Base-by-base conservation (phyloP, 1,284 basidiomycete species). In the Irpex sp. region DNA sequence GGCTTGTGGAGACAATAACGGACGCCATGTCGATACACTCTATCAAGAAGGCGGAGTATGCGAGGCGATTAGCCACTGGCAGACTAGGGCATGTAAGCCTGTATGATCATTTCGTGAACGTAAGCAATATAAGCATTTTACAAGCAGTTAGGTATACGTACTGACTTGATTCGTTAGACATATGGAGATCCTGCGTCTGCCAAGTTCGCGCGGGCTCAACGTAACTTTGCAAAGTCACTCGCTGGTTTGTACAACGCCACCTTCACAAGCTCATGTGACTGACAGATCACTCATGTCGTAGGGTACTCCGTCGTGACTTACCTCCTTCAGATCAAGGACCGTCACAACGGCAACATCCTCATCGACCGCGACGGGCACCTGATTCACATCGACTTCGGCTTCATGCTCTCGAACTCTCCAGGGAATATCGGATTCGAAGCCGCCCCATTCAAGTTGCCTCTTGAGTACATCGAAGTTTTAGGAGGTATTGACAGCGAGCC, bases 371-470 rank as follows among this genome's bases (percentile, higher is more conserved):
- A 97, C 56, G 97, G 97, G 0, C 96, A 97, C 69, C 79, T 96
- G 16, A 87, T 96, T 62, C 93, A 98, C 74, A 98, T 98, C 67
- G 97, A 99, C 75, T 99, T 99, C 74, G 97, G 97, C 0, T 99
- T 99, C 79, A 97, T 99, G 83, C 83, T 99, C 58, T 93, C 90
- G 45, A 97, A 98, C 74, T 95, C 94, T 5, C 97, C 97, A 0
- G 96, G 96, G 12, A 97, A 96, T 71, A 91, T 99, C 66, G 94
- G 96, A 23, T 99, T 99, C 72, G 97, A 99, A 77, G 96, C 96
- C 12, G 96, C 97, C 4, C 97, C 97, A 1, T 99, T 99, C 83
- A 99, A 99, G 75, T 78, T 99, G 33, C 90, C 95, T 5, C 79
- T 86, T 16, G 96, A 99, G 74, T 99, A 99, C 75, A 85, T 99